Percentiles rank a stretch among this genome's conserved stretches.
These are phyloP conservation scores for Glycine soja DNA, from an alignment of 306 rosid genomes.

Conservation along the genomic window DNA sequence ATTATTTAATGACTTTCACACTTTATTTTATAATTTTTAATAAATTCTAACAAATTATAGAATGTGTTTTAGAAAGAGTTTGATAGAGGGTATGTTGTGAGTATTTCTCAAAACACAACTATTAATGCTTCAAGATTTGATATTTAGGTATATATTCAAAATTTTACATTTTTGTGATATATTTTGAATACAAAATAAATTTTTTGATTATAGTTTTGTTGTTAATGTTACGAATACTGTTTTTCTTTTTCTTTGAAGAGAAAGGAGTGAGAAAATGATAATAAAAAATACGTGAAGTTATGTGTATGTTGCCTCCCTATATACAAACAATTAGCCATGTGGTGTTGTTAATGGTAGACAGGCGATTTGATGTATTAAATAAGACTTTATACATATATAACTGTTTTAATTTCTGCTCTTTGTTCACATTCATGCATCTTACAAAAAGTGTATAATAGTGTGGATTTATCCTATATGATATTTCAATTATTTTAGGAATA, in stretches of 20 bases:
- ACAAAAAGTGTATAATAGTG: neutral
- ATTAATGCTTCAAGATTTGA: no score
- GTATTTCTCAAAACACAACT: no score
- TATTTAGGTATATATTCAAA: neutral
- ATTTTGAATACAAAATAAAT: no score
- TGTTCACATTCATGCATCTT: constrained; percentile 38
- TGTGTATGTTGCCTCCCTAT: neutral
- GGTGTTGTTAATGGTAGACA: neutral
- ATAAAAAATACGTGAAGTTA: neutral
- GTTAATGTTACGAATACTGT: no score
- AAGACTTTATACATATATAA: neutral
- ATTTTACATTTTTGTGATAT: no score
- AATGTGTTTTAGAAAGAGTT: no score
- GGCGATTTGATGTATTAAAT: neutral
- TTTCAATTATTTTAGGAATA: constrained; percentile 15
- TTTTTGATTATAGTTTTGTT: neutral
- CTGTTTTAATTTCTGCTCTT: constrained; percentile 1
- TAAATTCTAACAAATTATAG: neutral
- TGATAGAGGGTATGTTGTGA: no score
- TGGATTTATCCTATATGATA: neutral
- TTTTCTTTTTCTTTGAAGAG: no score
- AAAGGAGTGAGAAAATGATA: neutral
- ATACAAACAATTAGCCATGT: neutral
- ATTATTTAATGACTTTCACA: neutral
- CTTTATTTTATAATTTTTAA: neutral